These are phyloP conservation scores for Ascochyta fabae DNA, from an alignment of 2,329 filamentous ascomycete species.

Conservation along the genomic window DNA sequence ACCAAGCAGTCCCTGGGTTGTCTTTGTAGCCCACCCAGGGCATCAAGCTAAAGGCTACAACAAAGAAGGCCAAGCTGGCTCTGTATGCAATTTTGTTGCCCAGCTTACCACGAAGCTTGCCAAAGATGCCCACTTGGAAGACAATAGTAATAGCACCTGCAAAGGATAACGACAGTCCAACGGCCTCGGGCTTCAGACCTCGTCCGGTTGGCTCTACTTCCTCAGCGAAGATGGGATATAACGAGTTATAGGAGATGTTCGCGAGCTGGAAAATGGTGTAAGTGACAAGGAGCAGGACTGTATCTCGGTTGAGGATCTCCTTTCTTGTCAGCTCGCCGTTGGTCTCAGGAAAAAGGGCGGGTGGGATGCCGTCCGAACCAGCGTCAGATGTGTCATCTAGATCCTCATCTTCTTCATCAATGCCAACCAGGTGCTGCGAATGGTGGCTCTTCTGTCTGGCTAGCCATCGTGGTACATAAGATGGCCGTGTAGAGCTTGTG, in stretches of 20 bases:
- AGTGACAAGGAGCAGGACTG: constrained; percentile 78
- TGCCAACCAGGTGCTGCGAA: constrained; percentile 44
- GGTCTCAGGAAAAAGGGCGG: constrained; percentile 53
- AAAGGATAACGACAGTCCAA: constrained; percentile 84
- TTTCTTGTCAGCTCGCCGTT: constrained; percentile 57
- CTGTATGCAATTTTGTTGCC: constrained; percentile 89
- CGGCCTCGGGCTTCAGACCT: constrained; percentile 75
- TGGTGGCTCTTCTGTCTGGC: constrained; percentile 33
- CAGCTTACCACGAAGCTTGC: constrained; percentile 75
- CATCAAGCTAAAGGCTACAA: constrained; percentile 83
- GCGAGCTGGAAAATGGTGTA: constrained; percentile 93
- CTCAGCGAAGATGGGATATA: constrained; percentile 92
- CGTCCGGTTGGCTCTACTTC: constrained; percentile 78
- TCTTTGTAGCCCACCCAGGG: constrained; percentile 84
- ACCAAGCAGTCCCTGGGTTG: constrained; percentile 65
- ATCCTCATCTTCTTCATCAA: constrained; percentile 52
- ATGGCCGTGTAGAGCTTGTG: constrained; percentile 63
- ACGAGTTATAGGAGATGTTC: constrained; percentile 93
- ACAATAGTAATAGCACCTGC: constrained; percentile 84
- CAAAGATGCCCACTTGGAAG: constrained; percentile 88
- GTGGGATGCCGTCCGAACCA: constrained; percentile 47
- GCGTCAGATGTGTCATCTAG: constrained; percentile 49
- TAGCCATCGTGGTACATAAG: constrained; percentile 59
- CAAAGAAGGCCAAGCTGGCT: constrained; percentile 77
- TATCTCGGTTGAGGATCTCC: constrained; percentile 78